Base-by-base conservation (phyloP, 2,329 filamentous ascomycete genomes). In the Mycocentrospora acerina region DNA sequence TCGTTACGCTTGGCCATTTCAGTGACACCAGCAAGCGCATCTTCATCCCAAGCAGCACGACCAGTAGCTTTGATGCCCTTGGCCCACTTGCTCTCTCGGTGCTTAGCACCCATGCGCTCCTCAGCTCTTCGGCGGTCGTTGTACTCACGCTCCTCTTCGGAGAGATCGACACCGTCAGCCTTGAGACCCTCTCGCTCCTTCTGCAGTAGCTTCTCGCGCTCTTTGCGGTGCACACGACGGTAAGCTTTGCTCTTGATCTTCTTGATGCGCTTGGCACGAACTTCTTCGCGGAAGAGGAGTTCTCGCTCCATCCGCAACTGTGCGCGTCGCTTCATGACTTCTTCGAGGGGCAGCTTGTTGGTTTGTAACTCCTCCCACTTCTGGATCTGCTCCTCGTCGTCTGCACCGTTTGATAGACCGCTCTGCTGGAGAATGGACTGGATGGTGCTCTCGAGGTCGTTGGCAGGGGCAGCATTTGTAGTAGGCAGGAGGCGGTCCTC, bases 221-320 rank as follows among this genome's bases (percentile, higher is more conserved):
- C 87, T 62, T 86, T 95, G 25, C 91, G 83, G 68, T 97, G 91
- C 11, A 97, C 85, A 29, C 90, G 85, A 38, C 91, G 87, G 64
- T 95, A 98, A 0, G 90, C 81, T 68, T 96, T 98, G 64, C 88
- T 94, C 77, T 98, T 98, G 72, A 98, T 98, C 75, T 97, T 97
- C 73, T 96, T 95, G 70, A 98, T 89, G 16, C 93, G 85, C 70
- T 90, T 94, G 7, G 90, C 81, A 40, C 90, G 85, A 29, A 90
- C 84, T 59, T 94, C 86, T 69, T 97, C 91, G 9, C 90, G 80
- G 56, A 94, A 95, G 50, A 91, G 78, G 7, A 95, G 71, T 57
- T 97, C 91, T 52, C 93, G 79, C 48, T 88, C 83, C 64, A 83
- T 83, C 10, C 93, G 83, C 40, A 91, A 78, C 59, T 90, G 82